phyloP scores from a whole-genome alignment of 2,329 filamentous ascomycete genomes.

The Intubia oerlemansii region DNA sequence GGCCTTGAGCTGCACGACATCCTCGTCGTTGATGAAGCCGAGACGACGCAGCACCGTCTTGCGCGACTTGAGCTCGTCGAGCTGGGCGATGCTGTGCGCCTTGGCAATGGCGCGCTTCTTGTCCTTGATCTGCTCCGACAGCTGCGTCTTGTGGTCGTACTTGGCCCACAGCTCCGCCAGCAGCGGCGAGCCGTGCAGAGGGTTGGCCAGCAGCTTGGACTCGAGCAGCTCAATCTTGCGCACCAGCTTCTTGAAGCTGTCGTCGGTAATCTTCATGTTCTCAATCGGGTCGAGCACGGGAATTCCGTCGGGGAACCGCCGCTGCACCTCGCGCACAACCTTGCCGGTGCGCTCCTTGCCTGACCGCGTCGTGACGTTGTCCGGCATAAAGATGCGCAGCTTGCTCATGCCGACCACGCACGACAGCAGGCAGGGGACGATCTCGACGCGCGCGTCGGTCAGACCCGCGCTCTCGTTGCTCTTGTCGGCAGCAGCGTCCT shows the following conservation, averaged over 20 bases:
- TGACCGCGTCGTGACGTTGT: conserved; percentile 47
- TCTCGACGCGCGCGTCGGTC: conserved; percentile 37
- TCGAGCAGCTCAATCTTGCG: conserved; percentile 95
- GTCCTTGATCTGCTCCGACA: conserved; percentile 62
- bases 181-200: conserved; percentile 74
- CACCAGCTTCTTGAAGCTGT: conserved; percentile 80
- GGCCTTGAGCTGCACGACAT: conserved; percentile 92
- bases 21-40: conserved; percentile 85
- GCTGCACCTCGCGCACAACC: conserved; percentile 55
- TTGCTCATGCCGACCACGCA: conserved; percentile 73
- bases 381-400: conserved; percentile 63
- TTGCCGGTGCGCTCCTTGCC: conserved; percentile 47
- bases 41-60: conserved; percentile 88
- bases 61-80: conserved; percentile 88
- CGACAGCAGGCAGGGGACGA: conserved; percentile 68
- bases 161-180: conserved; percentile 70
- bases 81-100: conserved; percentile 72
- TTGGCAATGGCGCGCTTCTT: conserved; percentile 73
- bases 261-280: conserved; percentile 86
- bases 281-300: conserved; percentile 82
- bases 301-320: conserved; percentile 80
- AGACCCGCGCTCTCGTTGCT: not conserved
- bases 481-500: not conserved
- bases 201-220: conserved; percentile 70
- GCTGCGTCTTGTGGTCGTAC: conserved; percentile 60